phyloP scores from a whole-genome alignment of 73 alveolate genomes.

The Tetrahymena elliotti region DNA sequence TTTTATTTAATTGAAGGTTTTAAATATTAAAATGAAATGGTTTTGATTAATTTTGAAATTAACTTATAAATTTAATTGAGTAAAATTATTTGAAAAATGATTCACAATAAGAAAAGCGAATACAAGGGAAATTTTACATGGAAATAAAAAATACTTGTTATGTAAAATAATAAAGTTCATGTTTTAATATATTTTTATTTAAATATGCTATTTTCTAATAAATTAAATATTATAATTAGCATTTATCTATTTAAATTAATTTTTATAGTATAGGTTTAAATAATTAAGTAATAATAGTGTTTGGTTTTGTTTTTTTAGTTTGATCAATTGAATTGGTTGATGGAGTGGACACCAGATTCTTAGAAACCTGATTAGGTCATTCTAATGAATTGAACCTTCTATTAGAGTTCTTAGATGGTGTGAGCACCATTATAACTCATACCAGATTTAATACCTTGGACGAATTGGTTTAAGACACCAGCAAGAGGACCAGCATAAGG shows the following conservation, averaged over 20 bases:
- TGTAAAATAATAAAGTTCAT: too few relatives aligned
- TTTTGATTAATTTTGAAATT: too few relatives aligned
- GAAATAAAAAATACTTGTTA: not conserved
- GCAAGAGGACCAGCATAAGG: slow-evolving; percentile 53
- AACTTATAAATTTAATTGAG: too few relatives aligned
- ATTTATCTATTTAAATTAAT: not conserved
- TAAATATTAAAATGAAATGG: too few relatives aligned
- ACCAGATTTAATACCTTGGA: slow-evolving; percentile 39
- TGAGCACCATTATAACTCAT: slow-evolving; percentile 47
- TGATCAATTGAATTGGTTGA: not conserved
- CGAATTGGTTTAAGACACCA: slow-evolving; percentile 15
- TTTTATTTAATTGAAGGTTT: too few relatives aligned
- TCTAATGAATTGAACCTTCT: slow-evolving; percentile 22
- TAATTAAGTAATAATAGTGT: not conserved
- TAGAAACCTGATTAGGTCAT: slow-evolving; percentile 24
- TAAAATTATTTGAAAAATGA: too few relatives aligned
- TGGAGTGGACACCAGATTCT: slow-evolving; percentile 45
- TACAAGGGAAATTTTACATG: not conserved
- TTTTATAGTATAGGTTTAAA: not conserved
- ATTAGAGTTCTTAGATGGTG: slow-evolving; percentile 11
- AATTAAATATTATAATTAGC: not conserved
- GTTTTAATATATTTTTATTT: too few relatives aligned
- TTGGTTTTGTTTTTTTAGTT: not conserved
- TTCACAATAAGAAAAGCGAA: not conserved
- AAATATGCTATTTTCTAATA: not conserved